A percentile compares a stretch with the other conserved stretches of the same genome.
Evolutionary conservation across 768 basidiomycete genomes (phyloP).

Genomic region (Lentinula detonsa): DNA sequence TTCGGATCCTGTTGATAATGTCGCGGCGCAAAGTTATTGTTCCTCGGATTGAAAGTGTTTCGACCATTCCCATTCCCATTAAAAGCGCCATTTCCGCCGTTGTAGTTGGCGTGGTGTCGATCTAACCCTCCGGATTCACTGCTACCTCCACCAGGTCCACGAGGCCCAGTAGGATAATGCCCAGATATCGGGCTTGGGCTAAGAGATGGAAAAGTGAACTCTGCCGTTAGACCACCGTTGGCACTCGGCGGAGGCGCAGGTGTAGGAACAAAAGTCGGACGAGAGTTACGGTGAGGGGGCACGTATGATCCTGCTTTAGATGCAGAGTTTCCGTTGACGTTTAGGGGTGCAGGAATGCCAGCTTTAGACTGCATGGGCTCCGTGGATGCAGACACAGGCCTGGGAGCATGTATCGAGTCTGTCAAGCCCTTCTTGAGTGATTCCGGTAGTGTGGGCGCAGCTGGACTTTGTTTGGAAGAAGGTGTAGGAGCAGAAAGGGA

Average conservation of each 20-base stretch:
- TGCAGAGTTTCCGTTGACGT: background rate
- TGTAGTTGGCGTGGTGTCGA: background rate
- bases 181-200: slow-evolving; percentile 3
- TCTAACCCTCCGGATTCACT: background rate
- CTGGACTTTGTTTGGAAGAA: background rate
- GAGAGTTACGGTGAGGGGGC: background rate
- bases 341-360: background rate
- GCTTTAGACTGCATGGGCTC: background rate
- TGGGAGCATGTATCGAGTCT: background rate
- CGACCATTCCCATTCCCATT: background rate
- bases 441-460: background rate
- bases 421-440: background rate
- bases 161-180: slow-evolving; percentile 1
- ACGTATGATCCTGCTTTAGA: background rate
- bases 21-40: background rate
- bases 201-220: slow-evolving; percentile 2
- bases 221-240: slow-evolving; percentile 11
- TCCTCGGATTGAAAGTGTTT: background rate
- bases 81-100: background rate
- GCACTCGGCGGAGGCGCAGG: slow-evolving; percentile 17
- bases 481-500: background rate
- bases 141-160: background rate
- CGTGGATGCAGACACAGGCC: background rate
- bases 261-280: slow-evolving; percentile 23
- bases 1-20: background rate